A percentile compares a stretch with the other conserved stretches of the same genome.
Conservation (phyloP, 2,329 filamentous ascomycete genomes). For the Diaporthe sp. region DNA sequence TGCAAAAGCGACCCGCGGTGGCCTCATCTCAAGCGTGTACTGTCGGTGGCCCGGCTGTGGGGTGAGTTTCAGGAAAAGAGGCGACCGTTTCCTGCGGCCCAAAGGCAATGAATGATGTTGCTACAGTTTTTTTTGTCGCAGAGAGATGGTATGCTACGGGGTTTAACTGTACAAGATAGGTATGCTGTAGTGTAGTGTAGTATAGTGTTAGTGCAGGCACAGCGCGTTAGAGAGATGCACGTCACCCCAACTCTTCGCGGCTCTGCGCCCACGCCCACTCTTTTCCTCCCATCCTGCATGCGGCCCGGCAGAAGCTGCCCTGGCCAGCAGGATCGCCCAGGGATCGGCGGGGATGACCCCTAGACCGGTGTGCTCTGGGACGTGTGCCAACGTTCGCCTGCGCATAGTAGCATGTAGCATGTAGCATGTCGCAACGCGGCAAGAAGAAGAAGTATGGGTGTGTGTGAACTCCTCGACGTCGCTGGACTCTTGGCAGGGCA, state of each 20-base stretch:
- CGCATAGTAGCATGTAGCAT: neutral
- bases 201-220: no score
- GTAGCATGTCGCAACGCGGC: neutral
- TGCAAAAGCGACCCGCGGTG: neutral
- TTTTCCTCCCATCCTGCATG: neutral
- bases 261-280: no score
- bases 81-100: neutral
- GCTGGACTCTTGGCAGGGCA: constrained; percentile 13
- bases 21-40: neutral
- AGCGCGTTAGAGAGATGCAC: neutral
- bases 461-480: constrained; percentile 11
- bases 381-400: neutral
- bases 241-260: neutral
- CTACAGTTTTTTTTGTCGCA: neutral
- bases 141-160: constrained; percentile 5
- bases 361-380: constrained; percentile 2
- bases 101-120: neutral
- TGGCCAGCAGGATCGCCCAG: constrained; percentile 13
- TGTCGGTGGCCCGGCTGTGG: neutral
- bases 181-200: no score
- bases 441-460: neutral
- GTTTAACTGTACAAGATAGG: neutral
- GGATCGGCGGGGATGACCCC: constrained; percentile 18
- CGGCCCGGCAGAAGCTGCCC: constrained; percentile 21
- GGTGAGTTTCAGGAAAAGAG: neutral